Evolutionary conservation across 1,139 yeast genomes (phyloP), one percentile per base, ranked within the genome.

Genomic region (Blastobotrys capitulatus): DNA sequence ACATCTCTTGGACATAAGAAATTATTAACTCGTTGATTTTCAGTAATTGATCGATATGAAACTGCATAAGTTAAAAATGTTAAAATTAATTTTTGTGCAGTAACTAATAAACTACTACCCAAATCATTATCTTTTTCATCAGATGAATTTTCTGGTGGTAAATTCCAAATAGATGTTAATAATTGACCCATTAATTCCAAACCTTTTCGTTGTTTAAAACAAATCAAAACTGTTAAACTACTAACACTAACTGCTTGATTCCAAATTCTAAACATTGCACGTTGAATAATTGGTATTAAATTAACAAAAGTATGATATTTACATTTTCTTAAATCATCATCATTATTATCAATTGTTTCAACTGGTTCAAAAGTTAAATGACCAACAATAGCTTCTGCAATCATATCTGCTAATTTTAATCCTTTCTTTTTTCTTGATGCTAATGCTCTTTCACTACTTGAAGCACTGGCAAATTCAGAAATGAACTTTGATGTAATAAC

Each of bases 151-250:
- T 12, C 9, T 20, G 51, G 54, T 25, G 52, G 52, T 37, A 44
- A 34, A 18, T 44, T 38, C 61, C 64, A 65, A n/a, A 65, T 50
- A 13, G 46, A 34, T 22, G 53, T 52, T 16, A 67, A 52, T n/a
- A 65, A 53, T 16, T 54, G 52, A 35, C 61, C 52, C 37, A 65
- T 25, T 15, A 50, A 44, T 35, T 57, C 54, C 26, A 67, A 51
- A 2, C 71, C 71, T 20, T 65, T 61, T 16, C 46, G 52, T 44
- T 66, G 66, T 49, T 65, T 62, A 52, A 66, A 66, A 48, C 61
- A 57, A 31, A 64, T 60, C 44, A 64, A 61, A 2, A 62, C 63
- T 1, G 60, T 66, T 38, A 55, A 48, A 39, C 57, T 57, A 2
- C 53, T 57, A 2, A 42, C 19, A 29, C 50, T 26, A 6, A 56